Evolutionary conservation across 163 green algal genomes (phyloP).

Genomic region (Trebouxia gelatinosa): DNA sequence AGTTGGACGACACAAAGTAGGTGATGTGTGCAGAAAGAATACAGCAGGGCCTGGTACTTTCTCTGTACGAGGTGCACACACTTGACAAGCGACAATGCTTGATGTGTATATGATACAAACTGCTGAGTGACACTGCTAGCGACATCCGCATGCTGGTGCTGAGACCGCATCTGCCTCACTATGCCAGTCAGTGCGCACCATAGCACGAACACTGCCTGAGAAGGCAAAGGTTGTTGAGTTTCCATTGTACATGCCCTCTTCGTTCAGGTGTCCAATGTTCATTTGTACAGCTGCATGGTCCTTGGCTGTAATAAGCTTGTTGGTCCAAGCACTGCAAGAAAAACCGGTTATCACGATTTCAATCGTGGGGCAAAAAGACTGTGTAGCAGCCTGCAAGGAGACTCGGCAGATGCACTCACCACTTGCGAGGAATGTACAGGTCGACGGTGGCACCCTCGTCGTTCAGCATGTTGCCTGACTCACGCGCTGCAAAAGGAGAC

Average conservation of each 20-base stretch:
- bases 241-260: constrained; percentile 92
- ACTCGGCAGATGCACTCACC: constrained; percentile 60
- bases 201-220: constrained; percentile 77
- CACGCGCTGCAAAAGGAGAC: background rate
- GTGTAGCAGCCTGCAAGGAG: background rate
- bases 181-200: too few relatives aligned
- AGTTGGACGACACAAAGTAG: too few relatives aligned
- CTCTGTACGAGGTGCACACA: too few relatives aligned
- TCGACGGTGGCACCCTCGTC: constrained; percentile 95
- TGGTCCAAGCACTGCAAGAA: constrained; percentile 93
- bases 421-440: constrained; percentile 99
- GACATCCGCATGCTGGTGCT: too few relatives aligned
- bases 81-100: too few relatives aligned
- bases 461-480: constrained; percentile 86
- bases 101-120: too few relatives aligned
- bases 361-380: background rate
- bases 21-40: too few relatives aligned
- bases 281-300: constrained; percentile 96
- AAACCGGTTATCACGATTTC: background rate
- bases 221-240: constrained; percentile 95
- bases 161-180: too few relatives aligned
- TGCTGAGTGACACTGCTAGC: too few relatives aligned
- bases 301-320: constrained; percentile 99
- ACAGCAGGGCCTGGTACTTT: too few relatives aligned
- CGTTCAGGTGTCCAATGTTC: constrained; percentile 98